A percentile compares a stretch with the other conserved stretches of the same genome.
phyloP scores from a whole-genome alignment of 2,329 filamentous ascomycete genomes.

The Atkinsonella texensis region DNA sequence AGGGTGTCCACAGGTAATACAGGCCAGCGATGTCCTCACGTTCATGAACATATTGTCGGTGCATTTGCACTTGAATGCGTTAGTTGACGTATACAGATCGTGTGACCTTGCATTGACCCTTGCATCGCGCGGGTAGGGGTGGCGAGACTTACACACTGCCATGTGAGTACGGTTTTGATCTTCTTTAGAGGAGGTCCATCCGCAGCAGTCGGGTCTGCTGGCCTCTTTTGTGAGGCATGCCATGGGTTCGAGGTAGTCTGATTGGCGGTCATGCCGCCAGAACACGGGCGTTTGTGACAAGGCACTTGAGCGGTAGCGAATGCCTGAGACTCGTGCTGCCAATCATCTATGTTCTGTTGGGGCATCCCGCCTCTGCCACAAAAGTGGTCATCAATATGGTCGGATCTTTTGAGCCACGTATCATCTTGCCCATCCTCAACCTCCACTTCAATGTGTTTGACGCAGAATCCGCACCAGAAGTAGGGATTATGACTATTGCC shows the following conservation, averaged over 20 bases:
- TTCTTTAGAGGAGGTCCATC: neutral
- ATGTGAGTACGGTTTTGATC: neutral
- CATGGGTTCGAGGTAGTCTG: neutral
- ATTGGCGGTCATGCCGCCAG: neutral
- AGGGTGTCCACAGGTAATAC: neutral
- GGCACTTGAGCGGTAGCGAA: neutral
- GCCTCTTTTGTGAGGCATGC: neutral
- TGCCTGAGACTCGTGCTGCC: constrained; percentile 28
- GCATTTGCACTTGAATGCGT: constrained; percentile 1
- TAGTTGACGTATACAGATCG: neutral
- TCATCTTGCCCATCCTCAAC: constrained; percentile 26
- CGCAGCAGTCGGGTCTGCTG: neutral
- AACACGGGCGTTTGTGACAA: constrained; percentile 9
- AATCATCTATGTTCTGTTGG: constrained; percentile 39
- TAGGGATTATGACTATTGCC: constrained; percentile 50
- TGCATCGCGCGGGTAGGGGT: neutral
- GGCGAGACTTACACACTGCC: constrained; percentile 4
- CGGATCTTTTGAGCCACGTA: constrained; percentile 43
- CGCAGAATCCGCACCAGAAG: constrained; percentile 88
- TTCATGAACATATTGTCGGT: neutral
- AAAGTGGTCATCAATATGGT: constrained; percentile 70
- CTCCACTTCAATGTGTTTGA: constrained; percentile 39
- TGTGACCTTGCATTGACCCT: neutral
- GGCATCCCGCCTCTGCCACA: constrained; percentile 32
- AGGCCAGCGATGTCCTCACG: neutral